Percentiles rank a stretch among this genome's conserved stretches.
phyloP scores from a whole-genome alignment of 495 filamentous ascomycete species.

The Penicillium salamii region DNA sequence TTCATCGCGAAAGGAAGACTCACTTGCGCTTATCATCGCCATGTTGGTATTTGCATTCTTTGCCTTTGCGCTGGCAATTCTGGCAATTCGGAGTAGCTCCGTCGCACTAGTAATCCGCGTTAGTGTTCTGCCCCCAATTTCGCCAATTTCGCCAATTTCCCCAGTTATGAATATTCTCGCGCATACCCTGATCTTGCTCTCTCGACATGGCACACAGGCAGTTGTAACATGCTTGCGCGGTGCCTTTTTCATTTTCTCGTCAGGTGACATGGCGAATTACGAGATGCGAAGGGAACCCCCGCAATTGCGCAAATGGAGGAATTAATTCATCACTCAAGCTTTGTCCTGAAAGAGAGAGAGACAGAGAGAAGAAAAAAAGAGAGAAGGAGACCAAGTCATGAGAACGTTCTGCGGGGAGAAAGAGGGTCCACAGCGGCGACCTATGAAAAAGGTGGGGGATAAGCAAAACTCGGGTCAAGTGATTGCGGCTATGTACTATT shows the following conservation, averaged over 20 bases:
- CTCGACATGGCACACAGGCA: slow-evolving; percentile 48
- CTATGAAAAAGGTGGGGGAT: slow-evolving; percentile 18
- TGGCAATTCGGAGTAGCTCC: slow-evolving; percentile 44
- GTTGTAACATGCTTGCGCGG: slow-evolving; percentile 48
- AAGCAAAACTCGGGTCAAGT: slow-evolving; percentile 8
- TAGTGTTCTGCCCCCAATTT: no score
- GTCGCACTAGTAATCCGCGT: slow-evolving; percentile 34
- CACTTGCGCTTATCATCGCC: slow-evolving; percentile 51
- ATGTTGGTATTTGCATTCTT: slow-evolving; percentile 47
- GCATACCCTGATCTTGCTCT: slow-evolving; percentile 49
- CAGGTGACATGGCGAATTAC: slow-evolving; percentile 23
- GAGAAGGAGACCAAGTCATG: no score
- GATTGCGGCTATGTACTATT: neutral
- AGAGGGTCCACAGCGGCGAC: slow-evolving; percentile 19
- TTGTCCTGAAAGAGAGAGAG: neutral
- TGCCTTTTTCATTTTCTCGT: slow-evolving; percentile 35
- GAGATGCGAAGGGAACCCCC: neutral
- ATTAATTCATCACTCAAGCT: neutral
- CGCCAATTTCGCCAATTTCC: no score
- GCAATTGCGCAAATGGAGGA: neutral
- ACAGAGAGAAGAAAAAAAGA: neutral
- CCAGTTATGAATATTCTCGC: no score
- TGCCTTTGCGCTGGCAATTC: slow-evolving; percentile 49
- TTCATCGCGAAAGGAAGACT: slow-evolving; percentile 5
- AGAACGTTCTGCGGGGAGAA: slow-evolving; percentile 9